These are phyloP conservation scores for Monosporascus sp. DNA, from an alignment of 2,329 filamentous ascomycete species.

Conservation along the genomic window DNA sequence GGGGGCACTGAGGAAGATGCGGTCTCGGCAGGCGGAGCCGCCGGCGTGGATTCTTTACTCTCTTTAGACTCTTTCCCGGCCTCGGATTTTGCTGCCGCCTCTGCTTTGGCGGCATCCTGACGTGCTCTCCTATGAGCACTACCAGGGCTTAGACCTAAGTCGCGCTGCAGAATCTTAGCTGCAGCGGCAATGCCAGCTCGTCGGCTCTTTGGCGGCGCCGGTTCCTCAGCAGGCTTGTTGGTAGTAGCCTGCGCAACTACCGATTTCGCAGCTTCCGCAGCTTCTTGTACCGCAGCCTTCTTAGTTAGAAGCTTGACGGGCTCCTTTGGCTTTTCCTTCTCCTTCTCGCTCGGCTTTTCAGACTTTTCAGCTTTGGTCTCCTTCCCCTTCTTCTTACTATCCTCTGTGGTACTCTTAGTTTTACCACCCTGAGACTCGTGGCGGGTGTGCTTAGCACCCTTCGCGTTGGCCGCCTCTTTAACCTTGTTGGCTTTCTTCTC, in stretches of 20 bases:
- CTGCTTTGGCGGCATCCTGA: conserved; percentile 52
- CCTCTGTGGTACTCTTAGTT: conserved; percentile 40
- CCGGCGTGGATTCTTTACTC: conserved; percentile 10
- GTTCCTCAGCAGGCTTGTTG: conserved; percentile 23
- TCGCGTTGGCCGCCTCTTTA: conserved; percentile 51
- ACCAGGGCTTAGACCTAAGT: conserved; percentile 59
- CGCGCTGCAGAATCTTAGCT: conserved; percentile 59
- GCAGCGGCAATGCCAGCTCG: conserved; percentile 58
- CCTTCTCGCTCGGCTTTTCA: conserved; percentile 54
- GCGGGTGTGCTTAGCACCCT: conserved; percentile 49
- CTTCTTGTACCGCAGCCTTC: conserved; percentile 46
- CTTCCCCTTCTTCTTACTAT: conserved; percentile 50
- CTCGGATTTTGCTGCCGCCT: conserved; percentile 38
- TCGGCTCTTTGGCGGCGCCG: conserved; percentile 47
- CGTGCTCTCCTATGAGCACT: conserved; percentile 57
- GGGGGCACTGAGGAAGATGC: conserved; percentile 12
- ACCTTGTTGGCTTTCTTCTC: conserved; percentile 81
- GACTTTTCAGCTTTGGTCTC: conserved; percentile 58
- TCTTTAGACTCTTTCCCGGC: conserved; percentile 20
- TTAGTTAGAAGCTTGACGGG: conserved; percentile 60
- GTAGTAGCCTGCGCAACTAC: conserved; percentile 31
- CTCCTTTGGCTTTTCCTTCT: conserved; percentile 52
- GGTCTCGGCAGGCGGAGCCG: conserved; percentile 14
- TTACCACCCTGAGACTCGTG: conserved; percentile 49
- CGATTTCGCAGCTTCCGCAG: conserved; percentile 40